Percentiles rank a stretch among this genome's conserved stretches.
Conservation (phyloP, 768 basidiomycete species). For the Mycena vulgaris region DNA sequence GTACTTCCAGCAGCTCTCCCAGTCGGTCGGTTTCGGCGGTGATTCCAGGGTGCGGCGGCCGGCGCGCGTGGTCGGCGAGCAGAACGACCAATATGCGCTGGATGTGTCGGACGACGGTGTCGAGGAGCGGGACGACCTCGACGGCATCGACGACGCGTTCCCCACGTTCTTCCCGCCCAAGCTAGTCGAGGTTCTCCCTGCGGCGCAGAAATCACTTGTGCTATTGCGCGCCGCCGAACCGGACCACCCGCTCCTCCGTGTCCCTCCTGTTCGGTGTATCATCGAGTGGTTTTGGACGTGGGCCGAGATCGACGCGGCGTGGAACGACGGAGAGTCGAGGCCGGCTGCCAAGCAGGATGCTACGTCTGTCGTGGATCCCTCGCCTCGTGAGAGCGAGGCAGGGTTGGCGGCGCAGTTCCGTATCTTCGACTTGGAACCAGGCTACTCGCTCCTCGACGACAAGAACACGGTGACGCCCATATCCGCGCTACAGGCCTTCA, state of each 20-base stretch:
- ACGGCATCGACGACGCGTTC: constrained; percentile 58
- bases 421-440: constrained; percentile 80
- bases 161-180: constrained; percentile 75
- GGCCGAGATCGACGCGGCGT: constrained; percentile 66
- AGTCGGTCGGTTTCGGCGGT: constrained; percentile 69
- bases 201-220: constrained; percentile 78
- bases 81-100: constrained; percentile 49
- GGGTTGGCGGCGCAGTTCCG: constrained; percentile 62
- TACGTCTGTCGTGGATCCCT: constrained; percentile 7
- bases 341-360: neutral
- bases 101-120: constrained; percentile 57
- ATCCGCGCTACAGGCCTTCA: constrained; percentile 61
- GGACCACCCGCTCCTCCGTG: constrained; percentile 70
- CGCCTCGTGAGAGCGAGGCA: constrained; percentile 46
- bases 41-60: constrained; percentile 45
- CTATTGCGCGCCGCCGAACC: constrained; percentile 77
- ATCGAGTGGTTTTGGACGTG: constrained; percentile 79
- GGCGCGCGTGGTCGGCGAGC: constrained; percentile 42
- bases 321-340: constrained; percentile 47
- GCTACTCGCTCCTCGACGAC: constrained; percentile 49
- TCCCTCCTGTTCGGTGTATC: constrained; percentile 39
- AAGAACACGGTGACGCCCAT: constrained; percentile 46
- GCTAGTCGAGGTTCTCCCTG: constrained; percentile 68
- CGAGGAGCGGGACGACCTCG: constrained; percentile 53
- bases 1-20: constrained; percentile 72